Conservation (phyloP, 129 eudicot species). For the Saussurea involucrata region DNA sequence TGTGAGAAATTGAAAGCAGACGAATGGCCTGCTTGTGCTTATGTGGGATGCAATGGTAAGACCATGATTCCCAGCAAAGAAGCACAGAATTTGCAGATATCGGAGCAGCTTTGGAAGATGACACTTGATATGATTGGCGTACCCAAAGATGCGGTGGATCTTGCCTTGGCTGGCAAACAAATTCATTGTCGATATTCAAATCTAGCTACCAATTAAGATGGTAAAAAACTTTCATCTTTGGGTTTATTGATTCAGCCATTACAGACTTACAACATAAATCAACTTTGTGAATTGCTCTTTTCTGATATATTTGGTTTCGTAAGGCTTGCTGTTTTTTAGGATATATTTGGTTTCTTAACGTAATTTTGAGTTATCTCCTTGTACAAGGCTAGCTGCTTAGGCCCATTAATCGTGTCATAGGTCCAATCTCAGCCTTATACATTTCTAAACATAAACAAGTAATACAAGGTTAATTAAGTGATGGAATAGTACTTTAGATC, state of each 20-base stretch:
- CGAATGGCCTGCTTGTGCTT: constrained; percentile 39
- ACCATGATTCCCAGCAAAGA: constrained; percentile 36
- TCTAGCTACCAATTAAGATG: constrained; percentile 8
- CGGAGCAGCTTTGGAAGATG: constrained; percentile 33
- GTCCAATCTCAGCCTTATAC: not conserved
- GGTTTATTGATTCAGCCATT: not conserved
- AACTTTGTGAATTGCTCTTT: too few relatives aligned
- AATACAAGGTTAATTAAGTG: not conserved
- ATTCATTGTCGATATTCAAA: constrained; percentile 29
- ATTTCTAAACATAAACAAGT: too few relatives aligned
- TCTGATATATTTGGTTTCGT: too few relatives aligned
- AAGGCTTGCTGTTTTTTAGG: too few relatives aligned
- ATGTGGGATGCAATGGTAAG: constrained; percentile 33
- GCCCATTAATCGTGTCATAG: too few relatives aligned
- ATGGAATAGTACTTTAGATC: not conserved
- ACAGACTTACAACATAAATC: not conserved
- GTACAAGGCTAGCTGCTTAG: too few relatives aligned
- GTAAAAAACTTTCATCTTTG: not conserved
- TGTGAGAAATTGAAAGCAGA: constrained; percentile 34
- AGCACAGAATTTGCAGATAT: constrained; percentile 27
- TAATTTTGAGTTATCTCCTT: too few relatives aligned
- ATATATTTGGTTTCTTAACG: too few relatives aligned
- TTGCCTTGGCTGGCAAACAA: constrained; percentile 28
- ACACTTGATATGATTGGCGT: constrained; percentile 40
- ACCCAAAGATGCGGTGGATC: constrained; percentile 27